These are phyloP conservation scores for Colletotrichum lindemuthianum DNA, from an alignment of 2,329 filamentous ascomycete species.

Conservation along the genomic window DNA sequence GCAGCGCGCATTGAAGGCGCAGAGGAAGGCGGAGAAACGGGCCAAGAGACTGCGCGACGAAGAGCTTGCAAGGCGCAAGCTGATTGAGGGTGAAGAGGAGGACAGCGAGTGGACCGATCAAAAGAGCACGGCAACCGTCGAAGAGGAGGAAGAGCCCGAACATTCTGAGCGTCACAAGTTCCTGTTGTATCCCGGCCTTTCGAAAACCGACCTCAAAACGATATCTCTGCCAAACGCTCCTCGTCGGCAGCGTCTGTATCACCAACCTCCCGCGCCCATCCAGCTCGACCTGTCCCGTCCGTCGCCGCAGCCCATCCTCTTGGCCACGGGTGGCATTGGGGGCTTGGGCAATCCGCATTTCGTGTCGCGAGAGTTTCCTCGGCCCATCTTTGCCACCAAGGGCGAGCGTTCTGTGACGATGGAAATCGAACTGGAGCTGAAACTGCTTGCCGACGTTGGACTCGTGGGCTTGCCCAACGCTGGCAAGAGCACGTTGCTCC, in stretches of 20 bases:
- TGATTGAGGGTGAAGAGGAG: slow-evolving; percentile 27
- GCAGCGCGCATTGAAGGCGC: slow-evolving; percentile 29
- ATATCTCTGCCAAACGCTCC: slow-evolving; percentile 62
- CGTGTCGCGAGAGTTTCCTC: slow-evolving; percentile 75
- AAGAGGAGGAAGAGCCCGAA: slow-evolving; percentile 46
- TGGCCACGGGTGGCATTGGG: slow-evolving; percentile 88
- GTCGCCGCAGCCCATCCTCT: slow-evolving; percentile 83
- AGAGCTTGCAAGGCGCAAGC: slow-evolving; percentile 31
- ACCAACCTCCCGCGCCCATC: slow-evolving; percentile 79
- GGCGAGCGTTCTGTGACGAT: slow-evolving; percentile 84
- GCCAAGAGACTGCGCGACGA: slow-evolving; percentile 22
- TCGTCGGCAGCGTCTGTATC: slow-evolving; percentile 62
- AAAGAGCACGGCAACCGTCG: slow-evolving; percentile 8
- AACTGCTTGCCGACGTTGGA: slow-evolving; percentile 93
- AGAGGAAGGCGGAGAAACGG: slow-evolving; percentile 29
- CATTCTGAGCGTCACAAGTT: slow-evolving; percentile 75
- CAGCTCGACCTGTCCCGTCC: slow-evolving; percentile 77
- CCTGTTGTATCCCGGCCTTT: slow-evolving; percentile 84
- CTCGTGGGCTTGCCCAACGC: slow-evolving; percentile 96
- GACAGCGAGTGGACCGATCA: slow-evolving; percentile 22
- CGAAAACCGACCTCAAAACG: slow-evolving; percentile 72
- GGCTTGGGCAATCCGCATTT: slow-evolving; percentile 96
- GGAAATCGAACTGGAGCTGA: slow-evolving; percentile 87
- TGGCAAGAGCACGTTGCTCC: slow-evolving; percentile 91
- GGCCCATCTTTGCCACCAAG: slow-evolving; percentile 88